Conservation (phyloP, 305 asterid species). For the Fraxinus angustifolia region DNA sequence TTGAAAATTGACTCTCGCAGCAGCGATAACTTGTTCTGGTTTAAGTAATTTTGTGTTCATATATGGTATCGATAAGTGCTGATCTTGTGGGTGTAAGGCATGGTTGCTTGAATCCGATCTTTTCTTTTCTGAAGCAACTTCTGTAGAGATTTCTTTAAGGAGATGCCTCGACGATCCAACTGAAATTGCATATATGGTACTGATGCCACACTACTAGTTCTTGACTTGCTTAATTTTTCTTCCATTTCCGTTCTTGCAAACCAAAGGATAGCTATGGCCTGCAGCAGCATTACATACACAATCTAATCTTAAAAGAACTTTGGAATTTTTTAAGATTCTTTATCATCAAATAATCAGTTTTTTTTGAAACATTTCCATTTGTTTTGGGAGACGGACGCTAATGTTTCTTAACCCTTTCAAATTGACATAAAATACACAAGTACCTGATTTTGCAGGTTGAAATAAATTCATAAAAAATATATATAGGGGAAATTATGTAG, state of each 20-base stretch:
- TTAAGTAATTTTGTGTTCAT: not conserved
- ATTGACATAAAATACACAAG: not conserved
- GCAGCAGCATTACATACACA: not conserved
- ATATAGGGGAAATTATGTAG: not conserved
- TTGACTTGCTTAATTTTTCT: not conserved
- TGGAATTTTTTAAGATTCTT: no score
- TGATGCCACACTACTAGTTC: not conserved
- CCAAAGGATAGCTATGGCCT: conserved; percentile 20
- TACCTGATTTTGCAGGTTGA: not conserved
- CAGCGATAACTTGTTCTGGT: not conserved
- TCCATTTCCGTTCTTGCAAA: conserved; percentile 18
- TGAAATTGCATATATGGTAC: conserved; percentile 1
- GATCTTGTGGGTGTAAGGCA: not conserved
- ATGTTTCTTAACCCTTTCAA: no score
- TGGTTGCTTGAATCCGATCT: conserved; percentile 4
- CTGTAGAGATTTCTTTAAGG: conserved; percentile 20
- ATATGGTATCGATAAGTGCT: not conserved
- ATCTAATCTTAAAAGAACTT: no score
- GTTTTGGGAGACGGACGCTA: no score
- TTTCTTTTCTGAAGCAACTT: conserved; percentile 17
- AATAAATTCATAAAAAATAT: not conserved
- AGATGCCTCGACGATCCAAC: not conserved
- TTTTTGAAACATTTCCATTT: not conserved
- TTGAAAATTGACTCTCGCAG: not conserved
- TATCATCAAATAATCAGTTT: no score